phyloP scores from a whole-genome alignment of 2,329 filamentous ascomycete genomes.

The Blastomyces parvus region DNA sequence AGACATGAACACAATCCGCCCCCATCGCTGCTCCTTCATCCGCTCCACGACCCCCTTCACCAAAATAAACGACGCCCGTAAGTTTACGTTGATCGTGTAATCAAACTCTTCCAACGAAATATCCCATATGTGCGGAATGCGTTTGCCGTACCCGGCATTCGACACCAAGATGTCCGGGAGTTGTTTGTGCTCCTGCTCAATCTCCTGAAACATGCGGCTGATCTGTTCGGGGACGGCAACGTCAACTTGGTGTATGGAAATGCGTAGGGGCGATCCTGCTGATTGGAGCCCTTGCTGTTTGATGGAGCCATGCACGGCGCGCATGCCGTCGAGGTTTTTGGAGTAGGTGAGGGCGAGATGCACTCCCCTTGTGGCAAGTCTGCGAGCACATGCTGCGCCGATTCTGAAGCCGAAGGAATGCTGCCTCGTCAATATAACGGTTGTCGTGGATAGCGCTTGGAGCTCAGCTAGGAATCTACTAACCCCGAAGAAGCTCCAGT shows the following conservation, averaged over 20 bases:
- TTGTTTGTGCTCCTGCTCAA: constrained; percentile 44
- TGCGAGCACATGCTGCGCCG: constrained; percentile 48
- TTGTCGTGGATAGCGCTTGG: background rate
- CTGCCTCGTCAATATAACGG: background rate
- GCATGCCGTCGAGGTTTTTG: constrained; percentile 41
- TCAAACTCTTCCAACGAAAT: constrained; percentile 57
- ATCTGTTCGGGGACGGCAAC: constrained; percentile 47
- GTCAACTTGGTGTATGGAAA: constrained; percentile 51
- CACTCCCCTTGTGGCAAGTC: constrained; percentile 45
- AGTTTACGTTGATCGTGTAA: constrained; percentile 52
- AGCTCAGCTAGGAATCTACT: constrained; percentile 15
- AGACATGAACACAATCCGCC: constrained; percentile 54
- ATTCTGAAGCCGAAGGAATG: constrained; percentile 39
- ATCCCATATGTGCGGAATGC: constrained; percentile 48
- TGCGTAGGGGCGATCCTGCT: constrained; percentile 24
- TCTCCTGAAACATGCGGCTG: constrained; percentile 45
- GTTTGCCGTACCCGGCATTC: constrained; percentile 58
- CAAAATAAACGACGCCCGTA: constrained; percentile 53
- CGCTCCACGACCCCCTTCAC: constrained; percentile 51
- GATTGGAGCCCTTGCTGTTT: constrained; percentile 18
- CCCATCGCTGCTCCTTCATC: constrained; percentile 53
- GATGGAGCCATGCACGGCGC: constrained; percentile 38
- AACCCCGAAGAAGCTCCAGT: constrained; percentile 55
- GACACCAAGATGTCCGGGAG: constrained; percentile 55
- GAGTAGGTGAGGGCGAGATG: constrained; percentile 53